phyloP scores from a whole-genome alignment of 1,284 basidiomycete genomes.

The Melampsora larici-populina region DNA sequence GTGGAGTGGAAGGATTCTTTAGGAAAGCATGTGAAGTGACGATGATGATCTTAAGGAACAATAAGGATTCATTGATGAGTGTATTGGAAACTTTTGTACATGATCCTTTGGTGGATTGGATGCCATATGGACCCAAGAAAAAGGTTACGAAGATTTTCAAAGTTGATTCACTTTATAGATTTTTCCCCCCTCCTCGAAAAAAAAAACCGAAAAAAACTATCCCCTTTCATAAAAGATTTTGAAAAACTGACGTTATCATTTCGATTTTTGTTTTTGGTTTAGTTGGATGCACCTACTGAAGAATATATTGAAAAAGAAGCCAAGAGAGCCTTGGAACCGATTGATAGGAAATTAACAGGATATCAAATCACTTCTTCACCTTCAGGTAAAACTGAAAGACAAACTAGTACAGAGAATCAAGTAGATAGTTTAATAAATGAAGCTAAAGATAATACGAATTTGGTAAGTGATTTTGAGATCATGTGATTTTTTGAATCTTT shows the following conservation, averaged over 20 bases:
- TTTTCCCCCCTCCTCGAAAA: too few relatives aligned
- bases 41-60: conserved; percentile 78
- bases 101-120: conserved; percentile 96
- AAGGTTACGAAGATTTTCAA: conserved; percentile 46
- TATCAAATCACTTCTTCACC: conserved; percentile 59
- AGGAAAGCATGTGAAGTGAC: conserved; percentile 90
- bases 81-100: conserved; percentile 97
- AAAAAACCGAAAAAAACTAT: too few relatives aligned
- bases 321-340: conserved; percentile 69
- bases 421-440: conserved; percentile 87
- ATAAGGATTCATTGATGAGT: conserved; percentile 91
- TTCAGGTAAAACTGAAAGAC: conserved; percentile 57
- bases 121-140: conserved; percentile 58
- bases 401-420: conserved; percentile 74
- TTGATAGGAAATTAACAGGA: conserved; percentile 78
- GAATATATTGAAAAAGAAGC: conserved; percentile 47
- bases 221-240: neutral
- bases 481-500: neutral
- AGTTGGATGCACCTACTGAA: conserved; percentile 52
- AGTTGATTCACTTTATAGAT: neutral
- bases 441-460: conserved; percentile 68
- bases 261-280: conserved; percentile 39
- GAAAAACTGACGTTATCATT: conserved; percentile 47
- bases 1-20: conserved; percentile 90
- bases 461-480: conserved; percentile 60